Percentiles rank a stretch among this genome's conserved stretches.
phyloP scores from a whole-genome alignment of 2,329 filamentous ascomycete species.

The Leptographium radiaticola region DNA sequence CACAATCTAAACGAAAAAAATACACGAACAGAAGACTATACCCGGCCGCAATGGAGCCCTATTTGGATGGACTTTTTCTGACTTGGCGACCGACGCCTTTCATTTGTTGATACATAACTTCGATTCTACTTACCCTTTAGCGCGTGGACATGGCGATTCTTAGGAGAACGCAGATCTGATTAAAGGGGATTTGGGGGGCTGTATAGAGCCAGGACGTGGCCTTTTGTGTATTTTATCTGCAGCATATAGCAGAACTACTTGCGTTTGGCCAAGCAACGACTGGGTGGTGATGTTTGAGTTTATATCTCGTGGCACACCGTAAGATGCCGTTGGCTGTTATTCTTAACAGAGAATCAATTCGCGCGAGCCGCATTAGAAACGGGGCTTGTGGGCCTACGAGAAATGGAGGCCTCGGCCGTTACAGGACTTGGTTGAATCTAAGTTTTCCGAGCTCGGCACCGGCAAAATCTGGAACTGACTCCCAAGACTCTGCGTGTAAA shows the following conservation, averaged over 20 bases:
- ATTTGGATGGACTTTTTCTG: background rate
- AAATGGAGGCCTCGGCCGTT: background rate
- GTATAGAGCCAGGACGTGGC: background rate
- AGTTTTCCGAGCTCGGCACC: no score
- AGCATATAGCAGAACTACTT: background rate
- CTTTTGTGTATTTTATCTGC: background rate
- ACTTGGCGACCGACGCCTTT: background rate
- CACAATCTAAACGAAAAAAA: background rate
- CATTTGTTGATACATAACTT: background rate
- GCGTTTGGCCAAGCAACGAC: background rate
- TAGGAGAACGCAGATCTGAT: no score
- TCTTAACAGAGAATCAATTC: background rate
- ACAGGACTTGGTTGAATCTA: no score
- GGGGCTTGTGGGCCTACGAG: background rate
- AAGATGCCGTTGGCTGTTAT: background rate
- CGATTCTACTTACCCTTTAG: background rate
- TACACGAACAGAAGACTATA: background rate
- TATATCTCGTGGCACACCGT: background rate
- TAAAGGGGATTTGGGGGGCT: background rate
- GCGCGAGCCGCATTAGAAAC: background rate
- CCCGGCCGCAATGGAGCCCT: background rate
- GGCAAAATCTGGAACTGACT: no score
- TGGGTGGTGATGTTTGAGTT: background rate
- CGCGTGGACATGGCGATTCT: no score
- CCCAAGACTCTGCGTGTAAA: no score